Evolutionary conservation across 192 early-diverging fungal species (phyloP).

Genomic region (Powellomyces hirtus): DNA sequence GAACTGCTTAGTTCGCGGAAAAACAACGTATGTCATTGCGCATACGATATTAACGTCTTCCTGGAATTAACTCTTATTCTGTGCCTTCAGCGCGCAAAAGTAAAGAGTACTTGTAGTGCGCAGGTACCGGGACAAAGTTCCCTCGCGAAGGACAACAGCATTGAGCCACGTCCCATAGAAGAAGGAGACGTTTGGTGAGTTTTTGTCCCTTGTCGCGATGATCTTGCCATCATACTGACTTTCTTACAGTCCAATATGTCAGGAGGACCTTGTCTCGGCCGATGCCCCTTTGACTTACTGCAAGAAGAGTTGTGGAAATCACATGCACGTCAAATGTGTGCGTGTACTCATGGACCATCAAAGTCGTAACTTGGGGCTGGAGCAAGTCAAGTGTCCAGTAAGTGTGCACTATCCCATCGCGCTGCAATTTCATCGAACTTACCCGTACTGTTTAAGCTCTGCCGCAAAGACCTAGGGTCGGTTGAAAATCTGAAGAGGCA

Average conservation of each 20-base stretch:
- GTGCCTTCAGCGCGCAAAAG: background rate
- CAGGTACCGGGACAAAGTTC: too few species aligned
- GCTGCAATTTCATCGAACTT: background rate
- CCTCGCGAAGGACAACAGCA: background rate
- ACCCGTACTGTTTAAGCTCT: constrained; percentile 25
- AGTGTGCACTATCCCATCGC: background rate
- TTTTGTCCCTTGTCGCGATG: background rate
- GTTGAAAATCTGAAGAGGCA: constrained; percentile 36
- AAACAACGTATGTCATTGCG: too few species aligned
- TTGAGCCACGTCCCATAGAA: constrained; percentile 31
- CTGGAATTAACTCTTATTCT: too few species aligned
- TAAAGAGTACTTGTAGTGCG: too few species aligned
- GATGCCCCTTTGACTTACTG: constrained; percentile 33
- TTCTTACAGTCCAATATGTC: constrained; percentile 45
- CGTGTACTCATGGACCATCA: constrained; percentile 48
- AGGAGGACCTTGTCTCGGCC: constrained; percentile 31
- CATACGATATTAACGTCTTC: too few species aligned
- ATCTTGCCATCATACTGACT: background rate
- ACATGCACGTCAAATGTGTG: constrained; percentile 50
- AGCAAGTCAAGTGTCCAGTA: constrained; percentile 48
- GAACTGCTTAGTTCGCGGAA: too few species aligned
- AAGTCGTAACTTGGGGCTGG: constrained; percentile 34
- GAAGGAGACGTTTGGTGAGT: constrained; percentile 43
- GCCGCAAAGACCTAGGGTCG: constrained; percentile 41
- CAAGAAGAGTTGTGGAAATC: constrained; percentile 48